Evolutionary conservation across 768 basidiomycete genomes (phyloP), one percentile per base, ranked within the genome.

Genomic region (Calocybe indica): DNA sequence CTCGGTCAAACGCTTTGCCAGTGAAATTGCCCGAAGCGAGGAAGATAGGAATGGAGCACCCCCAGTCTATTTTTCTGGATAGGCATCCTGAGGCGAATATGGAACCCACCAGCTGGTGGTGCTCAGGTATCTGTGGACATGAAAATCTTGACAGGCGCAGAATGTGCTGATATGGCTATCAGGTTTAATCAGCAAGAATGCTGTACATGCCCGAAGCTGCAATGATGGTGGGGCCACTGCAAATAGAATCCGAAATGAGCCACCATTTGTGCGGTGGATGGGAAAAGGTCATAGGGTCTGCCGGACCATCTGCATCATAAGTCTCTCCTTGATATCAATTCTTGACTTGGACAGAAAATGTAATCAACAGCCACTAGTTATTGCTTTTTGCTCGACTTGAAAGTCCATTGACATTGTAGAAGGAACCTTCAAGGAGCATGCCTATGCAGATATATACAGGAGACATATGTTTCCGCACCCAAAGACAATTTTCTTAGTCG

Each of bases 1-100:
- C 80, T 14, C 66, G 66, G 43, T 81, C 80, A 53, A 76, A 77
- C 5, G 71, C 58, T 41, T 72, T 66, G 8, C 79, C 79, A 4
- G 70, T 65, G 38, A 74, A 44, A 28, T 76, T 58, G 1, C 77
- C 76, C 35, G 65, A 62, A 2, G 71, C 63, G 33, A 79, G 59
- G 13, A 73, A 61, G 12, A 80, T 58, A 46, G 74, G 69, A 7
- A 77, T 59, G 80, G 76, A 7, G 67, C 61, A 30, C 77, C 75
- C 7, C 79, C 79, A 30, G 81, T 64, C 64, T 62, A 70, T 22
- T 14, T 63, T 70, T 36, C 22, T 13, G 41, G 35, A 28, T 11
- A 36, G 32, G 41, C 40, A 7, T 12, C 34, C n/a, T 14, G 50
- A 9, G 43, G 30, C 36, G 52, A 43, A 13, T 44, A 32, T 8